phyloP scores from a whole-genome alignment of 2,329 filamentous ascomycete species.

The Akanthomyces muscarius region DNA sequence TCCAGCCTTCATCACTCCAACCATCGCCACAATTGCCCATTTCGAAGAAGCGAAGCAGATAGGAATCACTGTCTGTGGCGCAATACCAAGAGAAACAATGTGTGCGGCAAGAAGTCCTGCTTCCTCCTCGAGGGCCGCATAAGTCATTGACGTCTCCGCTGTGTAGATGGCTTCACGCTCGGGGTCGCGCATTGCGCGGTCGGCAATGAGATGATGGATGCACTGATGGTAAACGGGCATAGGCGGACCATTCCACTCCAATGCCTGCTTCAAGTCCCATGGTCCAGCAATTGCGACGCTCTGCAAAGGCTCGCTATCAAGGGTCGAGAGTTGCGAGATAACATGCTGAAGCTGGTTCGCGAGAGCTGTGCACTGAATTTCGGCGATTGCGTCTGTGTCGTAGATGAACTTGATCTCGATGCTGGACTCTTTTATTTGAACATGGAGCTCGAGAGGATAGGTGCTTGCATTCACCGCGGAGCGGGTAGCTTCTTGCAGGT shows the following conservation, averaged over 20 bases:
- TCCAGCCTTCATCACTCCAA: slow-evolving; percentile 5
- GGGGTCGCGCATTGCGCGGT: not conserved
- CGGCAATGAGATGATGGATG: not conserved
- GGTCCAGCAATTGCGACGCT: not conserved
- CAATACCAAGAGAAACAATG: not conserved
- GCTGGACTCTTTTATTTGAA: not conserved
- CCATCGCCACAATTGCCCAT: slow-evolving; percentile 7
- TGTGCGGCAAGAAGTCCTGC: not conserved
- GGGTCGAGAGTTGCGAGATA: not conserved
- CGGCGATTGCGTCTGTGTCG: not conserved
- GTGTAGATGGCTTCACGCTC: not conserved
- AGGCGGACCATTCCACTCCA: not conserved
- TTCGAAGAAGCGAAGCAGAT: not conserved
- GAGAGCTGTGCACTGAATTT: not conserved
- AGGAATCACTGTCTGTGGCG: not conserved
- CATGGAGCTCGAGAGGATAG: not conserved
- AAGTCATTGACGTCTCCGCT: not conserved
- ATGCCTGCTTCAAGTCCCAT: slow-evolving; percentile 1
- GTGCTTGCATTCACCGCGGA: not conserved
- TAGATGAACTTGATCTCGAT: not conserved
- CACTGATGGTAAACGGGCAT: slow-evolving; percentile 2
- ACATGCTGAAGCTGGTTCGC: not conserved
- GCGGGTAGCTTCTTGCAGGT: not conserved
- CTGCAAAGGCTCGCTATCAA: not conserved
- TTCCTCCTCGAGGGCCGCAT: not conserved